Percentiles rank a stretch among this genome's conserved stretches.
Evolutionary conservation across 805 yeast species (phyloP).

Genomic region (Metschnikowia borealis): DNA sequence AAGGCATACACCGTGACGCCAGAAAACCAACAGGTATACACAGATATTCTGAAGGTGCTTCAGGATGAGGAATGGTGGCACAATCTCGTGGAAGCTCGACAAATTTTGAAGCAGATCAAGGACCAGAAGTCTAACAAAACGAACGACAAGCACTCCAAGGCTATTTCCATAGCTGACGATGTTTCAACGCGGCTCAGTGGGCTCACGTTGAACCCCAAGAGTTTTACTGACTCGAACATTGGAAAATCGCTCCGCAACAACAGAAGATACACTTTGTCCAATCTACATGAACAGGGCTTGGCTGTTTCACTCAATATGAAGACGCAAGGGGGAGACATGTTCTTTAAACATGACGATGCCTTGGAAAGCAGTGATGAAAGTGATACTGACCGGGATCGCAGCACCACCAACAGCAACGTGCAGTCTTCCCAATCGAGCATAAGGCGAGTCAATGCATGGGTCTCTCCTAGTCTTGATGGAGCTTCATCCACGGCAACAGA

Average conservation of each 20-base stretch:
- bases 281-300: slow-evolving; percentile 67
- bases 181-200: slow-evolving; percentile 19
- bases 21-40: slow-evolving; percentile 23
- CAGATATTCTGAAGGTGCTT: slow-evolving; percentile 48
- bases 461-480: neutral
- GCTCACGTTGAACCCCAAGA: slow-evolving; percentile 19
- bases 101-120: slow-evolving; percentile 32
- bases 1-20: slow-evolving; percentile 53
- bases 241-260: slow-evolving; percentile 23
- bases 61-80: slow-evolving; percentile 84
- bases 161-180: slow-evolving; percentile 11
- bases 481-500: neutral
- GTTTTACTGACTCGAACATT: slow-evolving; percentile 9
- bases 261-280: slow-evolving; percentile 52
- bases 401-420: neutral
- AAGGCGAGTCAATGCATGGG: neutral
- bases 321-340: slow-evolving; percentile 39
- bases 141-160: slow-evolving; percentile 5
- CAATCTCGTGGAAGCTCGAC: slow-evolving; percentile 58
- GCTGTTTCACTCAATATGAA: slow-evolving; percentile 71
- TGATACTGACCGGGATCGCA: slow-evolving; percentile 21
- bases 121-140: slow-evolving; percentile 22
- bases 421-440: slow-evolving; percentile 2
- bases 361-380: slow-evolving; percentile 24
- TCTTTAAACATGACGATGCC: slow-evolving; percentile 23